Conservation (phyloP, 345 rosid species). For the Aquilaria sinensis region DNA sequence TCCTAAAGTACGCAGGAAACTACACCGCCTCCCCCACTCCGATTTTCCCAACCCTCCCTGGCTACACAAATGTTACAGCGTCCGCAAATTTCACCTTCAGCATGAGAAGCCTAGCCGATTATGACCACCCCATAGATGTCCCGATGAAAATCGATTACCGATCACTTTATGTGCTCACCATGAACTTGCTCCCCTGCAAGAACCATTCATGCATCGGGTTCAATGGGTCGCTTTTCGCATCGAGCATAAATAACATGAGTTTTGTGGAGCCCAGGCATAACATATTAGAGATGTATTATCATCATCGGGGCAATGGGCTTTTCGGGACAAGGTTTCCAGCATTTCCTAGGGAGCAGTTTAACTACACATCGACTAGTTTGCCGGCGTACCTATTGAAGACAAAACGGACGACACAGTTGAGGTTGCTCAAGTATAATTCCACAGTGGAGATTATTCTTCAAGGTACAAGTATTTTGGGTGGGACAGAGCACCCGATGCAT, state of each 20-base stretch:
- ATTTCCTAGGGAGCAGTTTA: constrained; percentile 10
- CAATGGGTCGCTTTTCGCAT: constrained; percentile 27
- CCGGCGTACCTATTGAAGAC: constrained; percentile 6
- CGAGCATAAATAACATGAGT: constrained; percentile 49
- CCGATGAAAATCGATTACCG: constrained; percentile 16
- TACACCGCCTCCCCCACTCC: constrained; percentile 9
- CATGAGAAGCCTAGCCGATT: constrained; percentile 24
- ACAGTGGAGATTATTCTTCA: constrained; percentile 26
- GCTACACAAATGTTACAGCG: constrained; percentile 11
- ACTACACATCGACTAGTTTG: constrained; percentile 11
- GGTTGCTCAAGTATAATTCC: constrained; percentile 15
- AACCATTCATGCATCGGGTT: constrained; percentile 23
- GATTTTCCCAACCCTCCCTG: constrained; percentile 12
- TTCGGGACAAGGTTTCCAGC: constrained; percentile 16
- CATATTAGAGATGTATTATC: constrained; percentile 6
- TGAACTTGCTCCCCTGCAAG: constrained; percentile 16
- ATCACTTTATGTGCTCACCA: neutral
- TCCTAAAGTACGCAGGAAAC: constrained; percentile 33
- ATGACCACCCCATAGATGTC: constrained; percentile 23
- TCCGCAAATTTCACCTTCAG: constrained; percentile 24
- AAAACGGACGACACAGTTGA: constrained; percentile 5
- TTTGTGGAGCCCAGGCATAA: constrained; percentile 25
- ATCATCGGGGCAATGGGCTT: constrained; percentile 6
- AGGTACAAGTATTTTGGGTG: constrained; percentile 21
- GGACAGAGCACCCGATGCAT: constrained; percentile 30